phyloP scores from a whole-genome alignment of 148 eudicot genomes.

The Persicaria tinctoria region DNA sequence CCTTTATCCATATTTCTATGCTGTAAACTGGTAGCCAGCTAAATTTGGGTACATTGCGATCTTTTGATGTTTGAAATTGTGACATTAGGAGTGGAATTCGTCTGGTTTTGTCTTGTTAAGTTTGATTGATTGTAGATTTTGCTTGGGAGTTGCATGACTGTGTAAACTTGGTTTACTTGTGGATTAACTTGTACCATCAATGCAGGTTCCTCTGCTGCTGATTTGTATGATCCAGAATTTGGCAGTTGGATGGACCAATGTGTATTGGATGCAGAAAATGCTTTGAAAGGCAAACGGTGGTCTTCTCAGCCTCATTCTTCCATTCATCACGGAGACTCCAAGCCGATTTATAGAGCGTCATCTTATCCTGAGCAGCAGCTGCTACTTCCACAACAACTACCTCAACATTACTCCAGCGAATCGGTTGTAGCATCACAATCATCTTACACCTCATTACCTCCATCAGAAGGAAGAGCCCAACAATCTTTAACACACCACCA shows the following conservation, averaged over 20 bases:
- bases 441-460: conserved; percentile 50
- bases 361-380: conserved; percentile 22
- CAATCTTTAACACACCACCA: conserved; percentile 33
- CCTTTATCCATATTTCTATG: too few relatives aligned
- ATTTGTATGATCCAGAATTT: conserved; percentile 31
- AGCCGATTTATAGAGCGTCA: conserved; percentile 35
- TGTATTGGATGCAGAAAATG: conserved; percentile 40
- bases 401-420: conserved; percentile 48
- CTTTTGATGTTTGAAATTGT: too few relatives aligned
- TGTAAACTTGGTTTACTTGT: background rate
- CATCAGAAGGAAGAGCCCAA: conserved; percentile 35
- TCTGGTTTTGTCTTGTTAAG: background rate
- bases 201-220: conserved; percentile 73
- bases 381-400: conserved; percentile 26
- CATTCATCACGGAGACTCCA: conserved; percentile 31
- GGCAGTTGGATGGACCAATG: conserved; percentile 38
- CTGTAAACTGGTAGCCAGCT: too few relatives aligned
- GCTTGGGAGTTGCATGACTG: background rate
- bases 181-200: background rate
- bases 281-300: conserved; percentile 54
- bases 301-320: conserved; percentile 62
- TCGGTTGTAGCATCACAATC: conserved; percentile 42
- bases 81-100: too few relatives aligned
- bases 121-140: background rate
- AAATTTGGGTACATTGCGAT: too few relatives aligned